Evolutionary conservation across 2,329 filamentous ascomycete genomes (phyloP), one percentile per base, ranked within the genome.

Genomic region (Lecanicillium sp.): DNA sequence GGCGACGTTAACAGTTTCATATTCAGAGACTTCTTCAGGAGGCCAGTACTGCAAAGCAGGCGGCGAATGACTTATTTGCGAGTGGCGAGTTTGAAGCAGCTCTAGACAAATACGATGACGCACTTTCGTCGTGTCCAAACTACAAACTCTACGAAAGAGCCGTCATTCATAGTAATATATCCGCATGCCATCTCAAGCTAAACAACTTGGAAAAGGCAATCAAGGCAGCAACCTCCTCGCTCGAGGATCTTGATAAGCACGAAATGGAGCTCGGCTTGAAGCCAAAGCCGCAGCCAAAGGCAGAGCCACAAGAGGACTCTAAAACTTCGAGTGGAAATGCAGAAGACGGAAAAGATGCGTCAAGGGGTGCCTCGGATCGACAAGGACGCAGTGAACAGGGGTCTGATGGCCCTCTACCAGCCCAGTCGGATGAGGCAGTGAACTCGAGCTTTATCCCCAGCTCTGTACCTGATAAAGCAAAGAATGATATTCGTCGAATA

Each of bases 111-210:
- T 96, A 96, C 63, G 82, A 88, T 52, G 77, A 83, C 48, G 89
- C 92, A 16, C 69, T 94, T 3, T 71, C 78, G 11, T 74, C 80
- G 7, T 89, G 86, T 52, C 90, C 90, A 2, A 80, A 78, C 47
- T 94, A 94, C 56, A 75, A 94, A 18, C 80, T 90, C 56, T 95
- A 86, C 63, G 87, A 95, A 50, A 71, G 90, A 45, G 87, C 89
- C 18, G 85, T 96, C 9, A 70, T 96, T 5, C 78, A 82, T 43
- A 88, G 84, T 56, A 96, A 96, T 64, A 82, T 95, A 48, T 76
- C 90, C 2, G 90, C 89, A 9, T 95, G 88, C 55, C 78, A 95
- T 51, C 59, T 96, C 39, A 94, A 94, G 57, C 68, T 94, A 3
- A 71, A 80, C 44, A 81, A 90, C 44, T 95, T 88, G 85, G 87